Base-by-base conservation (phyloP, 768 basidiomycete species). In the Suillus decipiens region DNA sequence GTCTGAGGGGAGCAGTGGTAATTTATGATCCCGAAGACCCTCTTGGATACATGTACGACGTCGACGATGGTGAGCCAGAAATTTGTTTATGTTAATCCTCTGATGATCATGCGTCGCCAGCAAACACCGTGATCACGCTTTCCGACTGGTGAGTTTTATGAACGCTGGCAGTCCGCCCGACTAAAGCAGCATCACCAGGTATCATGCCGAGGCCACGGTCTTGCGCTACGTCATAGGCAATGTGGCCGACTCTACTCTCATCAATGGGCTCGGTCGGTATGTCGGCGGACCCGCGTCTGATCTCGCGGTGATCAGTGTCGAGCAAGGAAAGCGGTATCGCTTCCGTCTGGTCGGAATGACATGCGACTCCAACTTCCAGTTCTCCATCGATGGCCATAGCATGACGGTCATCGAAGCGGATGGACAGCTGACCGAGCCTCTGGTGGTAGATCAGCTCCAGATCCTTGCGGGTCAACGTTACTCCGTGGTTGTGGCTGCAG, bases 371-470 rank as follows among this genome's bases (percentile, higher is more conserved):
- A 73, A 70, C 68, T 84, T 76, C 69, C 73, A 66, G 24, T 81
- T 84, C 70, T 77, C 77, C 1, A 81, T 84, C 63, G 80, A 83
- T 64, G 76, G 75, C 0, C 83, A 84, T 60, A 64, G 45, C 1
- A 69, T 83, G 67, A 82, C 78, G 0, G 70, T 84, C 58, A 83
- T 84, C 55, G 83, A 84, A 68, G 78, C 74, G 5, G 82, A 84
- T 60, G 80, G 79, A 9, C 68, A 73, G 24, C 76, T 76, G 62
- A 71, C 73, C 7, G 62, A 77, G 55, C 81, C 84, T 0, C 62
- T 79, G 6, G 67, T 66, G 2, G 82, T 83, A 1, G 80, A 83
- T 59, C 71, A 70, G n/a, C 70, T 80, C 31, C 70, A 78, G 8
- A 73, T 82, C 54, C 74, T 72, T 55, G 77, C 78, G 10, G 80